A percentile compares a stretch with the other conserved stretches of the same genome.
Evolutionary conservation across 2,329 filamentous ascomycete species (phyloP).

Genomic region (Aspergillus ochraceoroseus): DNA sequence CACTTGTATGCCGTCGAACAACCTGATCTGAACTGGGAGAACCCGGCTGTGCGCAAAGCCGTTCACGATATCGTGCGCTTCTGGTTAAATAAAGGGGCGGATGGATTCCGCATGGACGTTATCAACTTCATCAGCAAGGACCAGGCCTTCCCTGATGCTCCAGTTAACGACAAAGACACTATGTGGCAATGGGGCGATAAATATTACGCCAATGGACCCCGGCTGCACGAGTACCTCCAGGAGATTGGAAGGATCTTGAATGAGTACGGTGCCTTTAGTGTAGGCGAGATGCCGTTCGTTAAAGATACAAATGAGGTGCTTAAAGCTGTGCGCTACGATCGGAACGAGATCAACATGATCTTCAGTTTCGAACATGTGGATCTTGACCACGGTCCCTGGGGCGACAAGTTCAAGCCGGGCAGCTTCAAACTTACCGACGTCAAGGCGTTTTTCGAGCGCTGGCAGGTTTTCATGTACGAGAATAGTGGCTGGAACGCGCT

Average conservation of each 20-base stretch:
- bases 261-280: constrained; percentile 56
- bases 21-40: constrained; percentile 84
- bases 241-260: constrained; percentile 52
- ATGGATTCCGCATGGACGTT: constrained; percentile 70
- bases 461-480: constrained; percentile 56
- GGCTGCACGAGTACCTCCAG: constrained; percentile 55
- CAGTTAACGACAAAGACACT: constrained; percentile 24
- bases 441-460: constrained; percentile 52
- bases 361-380: constrained; percentile 68
- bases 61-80: constrained; percentile 71
- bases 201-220: constrained; percentile 54
- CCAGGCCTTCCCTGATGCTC: constrained; percentile 49
- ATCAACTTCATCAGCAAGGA: constrained; percentile 69
- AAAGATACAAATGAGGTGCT: constrained; percentile 49
- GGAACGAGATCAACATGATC: constrained; percentile 64
- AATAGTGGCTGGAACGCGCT: constrained; percentile 61
- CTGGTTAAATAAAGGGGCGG: constrained; percentile 69
- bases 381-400: constrained; percentile 48
- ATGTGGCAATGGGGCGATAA: constrained; percentile 35
- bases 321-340: constrained; percentile 52
- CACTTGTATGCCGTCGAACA: constrained; percentile 71
- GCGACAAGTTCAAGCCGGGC: constrained; percentile 48
- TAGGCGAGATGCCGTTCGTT: constrained; percentile 57
- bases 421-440: constrained; percentile 50
- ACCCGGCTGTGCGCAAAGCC: constrained; percentile 60